A percentile compares a stretch with the other conserved stretches of the same genome.
Conservation (phyloP, 202 grass and related monocot species). For the Eragrostis tef region DNA sequence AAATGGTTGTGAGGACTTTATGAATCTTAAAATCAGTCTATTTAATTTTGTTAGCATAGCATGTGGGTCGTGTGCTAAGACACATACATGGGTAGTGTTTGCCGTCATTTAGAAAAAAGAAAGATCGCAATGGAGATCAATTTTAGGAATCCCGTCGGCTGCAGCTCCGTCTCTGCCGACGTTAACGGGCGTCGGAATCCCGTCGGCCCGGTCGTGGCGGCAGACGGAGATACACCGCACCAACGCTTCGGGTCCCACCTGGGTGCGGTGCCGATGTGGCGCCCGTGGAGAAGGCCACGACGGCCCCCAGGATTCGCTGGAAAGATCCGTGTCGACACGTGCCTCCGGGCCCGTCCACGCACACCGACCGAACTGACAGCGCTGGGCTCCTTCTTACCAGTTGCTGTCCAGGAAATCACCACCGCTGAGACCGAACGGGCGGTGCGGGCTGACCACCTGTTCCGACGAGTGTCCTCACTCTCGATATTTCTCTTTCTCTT, state of each 20-base stretch:
- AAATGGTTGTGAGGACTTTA: too few relatives aligned
- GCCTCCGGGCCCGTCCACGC: neutral
- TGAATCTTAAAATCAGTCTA: too few relatives aligned
- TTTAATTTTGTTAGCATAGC: too few relatives aligned
- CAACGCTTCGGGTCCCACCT: too few relatives aligned
- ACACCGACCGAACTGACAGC: neutral
- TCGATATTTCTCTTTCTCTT: neutral
- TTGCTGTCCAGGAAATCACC: neutral
- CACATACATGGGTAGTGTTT: too few relatives aligned
- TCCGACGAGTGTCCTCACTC: neutral
- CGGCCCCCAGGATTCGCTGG: neutral
- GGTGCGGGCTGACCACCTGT: neutral
- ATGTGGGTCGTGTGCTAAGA: too few relatives aligned
- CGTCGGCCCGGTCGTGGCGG: neutral
- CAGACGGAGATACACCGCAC: slow-evolving; percentile 23
- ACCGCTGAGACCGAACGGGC: neutral
- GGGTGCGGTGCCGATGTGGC: slow-evolving; percentile 6
- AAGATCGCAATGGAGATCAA: too few relatives aligned
- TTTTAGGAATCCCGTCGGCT: too few relatives aligned
- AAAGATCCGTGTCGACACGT: slow-evolving; percentile 40
- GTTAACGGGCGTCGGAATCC: neutral
- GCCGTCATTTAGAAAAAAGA: too few relatives aligned
- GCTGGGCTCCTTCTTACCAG: neutral
- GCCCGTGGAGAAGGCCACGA: neutral
- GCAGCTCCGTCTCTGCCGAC: neutral